phyloP scores from a whole-genome alignment of 108 stramenopile genomes.

The Stephanodiscus minutulus region DNA sequence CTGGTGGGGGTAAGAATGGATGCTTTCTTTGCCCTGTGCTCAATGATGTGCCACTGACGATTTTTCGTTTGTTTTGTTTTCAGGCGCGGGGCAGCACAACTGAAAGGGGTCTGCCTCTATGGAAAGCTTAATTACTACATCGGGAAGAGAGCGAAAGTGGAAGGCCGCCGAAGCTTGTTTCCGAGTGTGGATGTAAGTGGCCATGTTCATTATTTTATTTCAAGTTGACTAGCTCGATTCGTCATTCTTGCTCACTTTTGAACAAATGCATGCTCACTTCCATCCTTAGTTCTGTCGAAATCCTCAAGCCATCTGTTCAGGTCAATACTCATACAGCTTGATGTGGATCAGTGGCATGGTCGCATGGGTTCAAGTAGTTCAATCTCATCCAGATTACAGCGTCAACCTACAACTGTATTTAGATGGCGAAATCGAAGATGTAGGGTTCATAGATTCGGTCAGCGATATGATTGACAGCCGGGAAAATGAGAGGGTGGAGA shows the following conservation, averaged over 20 bases:
- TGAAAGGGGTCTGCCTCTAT: slow-evolving; percentile 31
- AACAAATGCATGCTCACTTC: not conserved
- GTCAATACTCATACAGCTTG: slow-evolving; percentile 23
- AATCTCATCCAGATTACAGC: slow-evolving; percentile 7
- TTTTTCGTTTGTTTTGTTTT: not conserved
- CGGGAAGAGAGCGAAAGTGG: slow-evolving; percentile 9
- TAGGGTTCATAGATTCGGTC: not conserved
- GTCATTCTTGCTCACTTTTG: not conserved
- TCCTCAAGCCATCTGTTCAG: slow-evolving; percentile 36
- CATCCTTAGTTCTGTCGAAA: slow-evolving; percentile 21
- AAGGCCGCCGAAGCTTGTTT: slow-evolving; percentile 21
- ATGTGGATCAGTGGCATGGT: slow-evolving; percentile 52
- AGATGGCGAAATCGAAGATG: not conserved
- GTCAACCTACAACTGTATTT: not conserved
- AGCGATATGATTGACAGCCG: not conserved
- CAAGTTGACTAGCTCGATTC: not conserved
- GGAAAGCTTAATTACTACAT: slow-evolving; percentile 45
- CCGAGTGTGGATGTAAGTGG: slow-evolving; percentile 20
- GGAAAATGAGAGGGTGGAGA: not conserved
- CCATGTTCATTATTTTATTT: not conserved
- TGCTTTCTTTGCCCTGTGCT: not conserved
- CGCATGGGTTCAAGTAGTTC: slow-evolving; percentile 28
- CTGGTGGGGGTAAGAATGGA: too few relatives aligned
- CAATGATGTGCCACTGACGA: not conserved
- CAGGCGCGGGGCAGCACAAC: slow-evolving; percentile 29